Evolutionary conservation across 1,139 yeast species (phyloP).

Genomic region (Torulaspora pretoriensis): DNA sequence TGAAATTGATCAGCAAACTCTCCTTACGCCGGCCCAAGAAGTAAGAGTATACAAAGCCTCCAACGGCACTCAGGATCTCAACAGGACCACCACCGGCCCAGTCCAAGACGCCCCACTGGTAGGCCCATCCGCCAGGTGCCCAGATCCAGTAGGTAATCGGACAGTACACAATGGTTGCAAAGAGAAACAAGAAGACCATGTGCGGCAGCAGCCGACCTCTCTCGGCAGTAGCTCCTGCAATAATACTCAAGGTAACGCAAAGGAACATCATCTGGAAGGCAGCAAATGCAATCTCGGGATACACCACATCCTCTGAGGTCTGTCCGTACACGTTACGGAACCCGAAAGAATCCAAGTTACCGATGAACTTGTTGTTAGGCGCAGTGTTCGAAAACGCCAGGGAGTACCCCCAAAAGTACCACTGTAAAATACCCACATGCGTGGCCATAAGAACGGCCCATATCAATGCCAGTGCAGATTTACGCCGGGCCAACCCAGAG

Average conservation of each 20-base stretch:
- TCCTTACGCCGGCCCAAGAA: slow-evolving; percentile 82
- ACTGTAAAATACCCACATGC: slow-evolving; percentile 77
- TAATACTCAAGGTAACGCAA: slow-evolving; percentile 83
- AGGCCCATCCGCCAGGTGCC: slow-evolving; percentile 93
- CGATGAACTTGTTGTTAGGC: slow-evolving; percentile 69
- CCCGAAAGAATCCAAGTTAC: slow-evolving; percentile 79
- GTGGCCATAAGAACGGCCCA: slow-evolving; percentile 78
- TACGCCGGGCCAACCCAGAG: slow-evolving; percentile 88
- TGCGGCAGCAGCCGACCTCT: slow-evolving; percentile 87
- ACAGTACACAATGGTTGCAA: slow-evolving; percentile 90
- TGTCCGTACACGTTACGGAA: slow-evolving; percentile 65
- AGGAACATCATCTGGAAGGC: slow-evolving; percentile 87
- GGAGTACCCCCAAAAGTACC: slow-evolving; percentile 98
- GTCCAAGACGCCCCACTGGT: slow-evolving; percentile 84
- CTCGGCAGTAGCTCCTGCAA: slow-evolving; percentile 94
- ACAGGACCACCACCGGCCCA: slow-evolving; percentile 99
- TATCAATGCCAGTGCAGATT: slow-evolving; percentile 83
- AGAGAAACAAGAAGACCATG: slow-evolving; percentile 72
- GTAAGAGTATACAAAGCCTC: slow-evolving; percentile 80
- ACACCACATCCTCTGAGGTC: slow-evolving; percentile 40
- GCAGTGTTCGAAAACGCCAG: slow-evolving; percentile 78
- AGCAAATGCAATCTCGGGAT: slow-evolving; percentile 83
- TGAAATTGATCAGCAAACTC: slow-evolving; percentile 76
- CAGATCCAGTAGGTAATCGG: slow-evolving; percentile 95
- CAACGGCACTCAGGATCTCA: slow-evolving; percentile 85